These are phyloP conservation scores for Ceratocystis cacaofunesta DNA, from an alignment of 2,329 filamentous ascomycete species.

Conservation along the genomic window DNA sequence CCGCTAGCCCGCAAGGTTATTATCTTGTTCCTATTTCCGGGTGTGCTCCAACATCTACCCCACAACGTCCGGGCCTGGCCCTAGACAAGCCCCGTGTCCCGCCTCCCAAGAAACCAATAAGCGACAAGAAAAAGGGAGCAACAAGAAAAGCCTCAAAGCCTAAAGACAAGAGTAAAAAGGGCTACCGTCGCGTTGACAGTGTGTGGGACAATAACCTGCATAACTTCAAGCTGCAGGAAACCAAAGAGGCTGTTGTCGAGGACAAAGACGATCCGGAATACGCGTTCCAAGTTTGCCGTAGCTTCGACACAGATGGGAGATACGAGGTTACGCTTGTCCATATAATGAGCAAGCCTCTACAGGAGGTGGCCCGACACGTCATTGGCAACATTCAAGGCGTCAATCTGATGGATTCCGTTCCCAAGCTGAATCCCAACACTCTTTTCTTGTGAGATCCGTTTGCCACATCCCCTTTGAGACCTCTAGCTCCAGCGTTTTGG, in stretches of 20 bases:
- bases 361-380: constrained; percentile 40
- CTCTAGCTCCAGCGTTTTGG: neutral
- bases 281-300: neutral
- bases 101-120: too few species aligned
- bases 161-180: constrained; percentile 22
- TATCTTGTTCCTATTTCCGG: too few species aligned
- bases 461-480: neutral
- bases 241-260: constrained; percentile 33
- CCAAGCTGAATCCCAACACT: constrained; percentile 56
- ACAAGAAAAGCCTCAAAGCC: neutral
- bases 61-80: too few species aligned
- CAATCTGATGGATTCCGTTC: constrained; percentile 65
- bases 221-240: constrained; percentile 41
- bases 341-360: constrained; percentile 68
- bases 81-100: too few species aligned
- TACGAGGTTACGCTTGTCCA: constrained; percentile 60
- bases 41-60: too few species aligned
- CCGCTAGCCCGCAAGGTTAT: too few species aligned
- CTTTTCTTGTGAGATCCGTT: constrained; percentile 41
- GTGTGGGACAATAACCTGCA: constrained; percentile 38
- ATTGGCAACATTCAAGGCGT: constrained; percentile 35
- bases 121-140: neutral
- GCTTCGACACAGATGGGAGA: constrained; percentile 44
- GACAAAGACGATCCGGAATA: neutral
- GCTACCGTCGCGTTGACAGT: constrained; percentile 32